Evolutionary conservation across 306 rosid species (phyloP).

Genomic region (Erythrophleum fordii): DNA sequence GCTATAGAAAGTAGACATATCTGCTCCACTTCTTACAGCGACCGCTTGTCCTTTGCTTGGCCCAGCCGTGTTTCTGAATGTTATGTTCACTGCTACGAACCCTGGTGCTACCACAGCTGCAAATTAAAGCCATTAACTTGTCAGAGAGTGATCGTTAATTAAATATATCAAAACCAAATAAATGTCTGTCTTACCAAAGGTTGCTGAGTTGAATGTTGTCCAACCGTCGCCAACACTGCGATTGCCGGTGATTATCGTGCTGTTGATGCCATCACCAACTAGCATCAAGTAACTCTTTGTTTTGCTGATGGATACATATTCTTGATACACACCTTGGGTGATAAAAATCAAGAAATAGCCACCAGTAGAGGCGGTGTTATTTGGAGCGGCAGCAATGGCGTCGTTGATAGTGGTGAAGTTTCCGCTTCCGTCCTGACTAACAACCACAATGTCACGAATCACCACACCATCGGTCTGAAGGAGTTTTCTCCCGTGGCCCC

Average conservation of each 20-base stretch:
- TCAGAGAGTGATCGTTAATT: too few relatives aligned
- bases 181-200: conserved; percentile 57
- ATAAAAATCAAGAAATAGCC: conserved; percentile 75
- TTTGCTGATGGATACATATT: conserved; percentile 61
- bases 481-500: conserved; percentile 61
- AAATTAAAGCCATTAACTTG: neutral
- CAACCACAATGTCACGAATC: conserved; percentile 58
- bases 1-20: conserved; percentile 66
- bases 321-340: conserved; percentile 69
- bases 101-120: conserved; percentile 64
- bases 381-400: conserved; percentile 73
- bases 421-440: conserved; percentile 68
- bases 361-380: conserved; percentile 43
- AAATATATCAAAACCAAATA: too few relatives aligned
- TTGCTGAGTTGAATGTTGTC: conserved; percentile 86
- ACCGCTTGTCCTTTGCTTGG: conserved; percentile 82
- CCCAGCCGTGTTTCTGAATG: conserved; percentile 83
- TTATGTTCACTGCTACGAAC: conserved; percentile 76
- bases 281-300: conserved; percentile 70
- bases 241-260: conserved; percentile 72
- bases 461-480: conserved; percentile 42
- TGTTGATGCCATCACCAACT: conserved; percentile 78
- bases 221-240: conserved; percentile 70
- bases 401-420: conserved; percentile 64
- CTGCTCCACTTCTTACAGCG: conserved; percentile 75